These are phyloP conservation scores for Umbellularia californica DNA, from an alignment of 164 flowering plant genomes.

Conservation along the genomic window DNA sequence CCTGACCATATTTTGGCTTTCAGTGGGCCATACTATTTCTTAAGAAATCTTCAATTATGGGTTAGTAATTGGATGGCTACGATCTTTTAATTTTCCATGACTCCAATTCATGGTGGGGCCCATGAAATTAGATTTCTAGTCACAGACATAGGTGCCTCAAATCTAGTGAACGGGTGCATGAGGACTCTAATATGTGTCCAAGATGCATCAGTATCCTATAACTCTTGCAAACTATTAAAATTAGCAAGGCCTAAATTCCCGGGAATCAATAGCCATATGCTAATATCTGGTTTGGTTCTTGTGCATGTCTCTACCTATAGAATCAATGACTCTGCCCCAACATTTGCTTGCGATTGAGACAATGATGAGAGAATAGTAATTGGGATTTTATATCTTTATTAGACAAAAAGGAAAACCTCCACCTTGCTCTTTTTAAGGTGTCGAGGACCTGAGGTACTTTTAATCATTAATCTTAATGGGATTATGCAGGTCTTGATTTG, in stretches of 20 bases:
- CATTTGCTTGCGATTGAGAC: no score
- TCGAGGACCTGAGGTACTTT: not conserved
- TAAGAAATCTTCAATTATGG: not conserved
- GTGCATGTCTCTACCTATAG: not conserved
- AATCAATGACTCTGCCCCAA: not conserved
- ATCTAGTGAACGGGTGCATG: not conserved
- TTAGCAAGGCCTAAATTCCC: no score
- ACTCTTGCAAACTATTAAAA: no score
- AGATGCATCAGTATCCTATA: no score
- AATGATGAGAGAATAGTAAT: no score
- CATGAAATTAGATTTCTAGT: not conserved
- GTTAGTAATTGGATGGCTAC: not conserved
- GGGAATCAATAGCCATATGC: no score
- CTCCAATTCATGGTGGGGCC: not conserved
- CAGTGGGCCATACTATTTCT: not conserved
- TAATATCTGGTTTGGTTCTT: no score
- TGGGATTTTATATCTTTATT: no score
- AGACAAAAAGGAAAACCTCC: no score
- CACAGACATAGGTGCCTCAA: not conserved
- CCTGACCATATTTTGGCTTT: not conserved
- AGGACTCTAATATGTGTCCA: no score
- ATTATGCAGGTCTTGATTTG: slow-evolving; percentile 68
- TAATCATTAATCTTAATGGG: not conserved
- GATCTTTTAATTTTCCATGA: not conserved
- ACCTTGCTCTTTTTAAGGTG: no score